phyloP scores from a whole-genome alignment of 805 yeast genomes.

The Yarrowia sp. region DNA sequence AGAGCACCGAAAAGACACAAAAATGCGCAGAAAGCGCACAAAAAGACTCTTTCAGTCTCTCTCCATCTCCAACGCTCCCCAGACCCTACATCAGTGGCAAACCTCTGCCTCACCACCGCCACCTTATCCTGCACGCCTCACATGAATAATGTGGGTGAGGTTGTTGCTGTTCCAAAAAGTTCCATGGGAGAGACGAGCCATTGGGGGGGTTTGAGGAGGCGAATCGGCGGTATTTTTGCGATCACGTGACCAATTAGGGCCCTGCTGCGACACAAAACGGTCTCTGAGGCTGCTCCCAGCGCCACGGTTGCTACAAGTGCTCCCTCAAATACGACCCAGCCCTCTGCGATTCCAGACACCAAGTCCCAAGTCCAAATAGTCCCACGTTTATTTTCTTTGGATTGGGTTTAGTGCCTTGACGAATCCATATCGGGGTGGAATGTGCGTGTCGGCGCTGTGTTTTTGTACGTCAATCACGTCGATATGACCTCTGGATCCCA shows the following conservation, averaged over 20 bases:
- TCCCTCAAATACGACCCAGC: not conserved
- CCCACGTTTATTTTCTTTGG: slow-evolving; percentile 15
- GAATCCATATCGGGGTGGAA: not conserved
- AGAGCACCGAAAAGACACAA: no score
- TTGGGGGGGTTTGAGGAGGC: not conserved
- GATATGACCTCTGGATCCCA: not conserved
- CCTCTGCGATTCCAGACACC: not conserved
- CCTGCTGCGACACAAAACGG: no score
- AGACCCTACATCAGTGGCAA: not conserved
- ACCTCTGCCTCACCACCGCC: slow-evolving; percentile 1
- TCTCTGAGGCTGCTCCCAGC: no score
- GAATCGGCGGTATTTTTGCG: no score
- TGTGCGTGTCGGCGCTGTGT: no score
- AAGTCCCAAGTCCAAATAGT: slow-evolving; percentile 21
- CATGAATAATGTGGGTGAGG: not conserved
- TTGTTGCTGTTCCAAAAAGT: not conserved
- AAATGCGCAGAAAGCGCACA: no score
- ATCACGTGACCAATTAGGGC: not conserved
- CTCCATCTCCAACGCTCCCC: not conserved
- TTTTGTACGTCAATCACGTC: no score
- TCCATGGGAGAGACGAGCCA: not conserved
- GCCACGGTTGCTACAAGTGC: not conserved
- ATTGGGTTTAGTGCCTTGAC: slow-evolving; percentile 5
- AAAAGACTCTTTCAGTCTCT: no score
- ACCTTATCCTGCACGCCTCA: slow-evolving; percentile 17